These are phyloP conservation scores for Crucibulum laeve DNA, from an alignment of 768 basidiomycete genomes.

Conservation along the genomic window DNA sequence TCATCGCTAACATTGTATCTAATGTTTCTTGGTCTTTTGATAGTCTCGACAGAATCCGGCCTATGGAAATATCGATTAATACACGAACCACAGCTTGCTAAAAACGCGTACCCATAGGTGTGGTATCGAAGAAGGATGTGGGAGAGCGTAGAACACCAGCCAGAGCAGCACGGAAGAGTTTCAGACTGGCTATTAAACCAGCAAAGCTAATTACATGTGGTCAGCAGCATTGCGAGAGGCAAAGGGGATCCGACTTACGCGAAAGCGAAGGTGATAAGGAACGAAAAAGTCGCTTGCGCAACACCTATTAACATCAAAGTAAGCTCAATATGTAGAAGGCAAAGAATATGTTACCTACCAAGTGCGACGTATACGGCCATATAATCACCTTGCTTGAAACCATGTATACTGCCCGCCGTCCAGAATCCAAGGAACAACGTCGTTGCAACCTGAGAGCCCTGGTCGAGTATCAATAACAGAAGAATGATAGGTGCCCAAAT, in stretches of 20 bases:
- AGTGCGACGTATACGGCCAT: constrained; percentile 56
- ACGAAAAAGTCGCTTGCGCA: constrained; percentile 47
- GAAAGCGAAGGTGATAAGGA: constrained; percentile 43
- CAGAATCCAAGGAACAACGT: constrained; percentile 74
- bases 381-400: constrained; percentile 60
- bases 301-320: constrained; percentile 29
- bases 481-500: constrained; percentile 41
- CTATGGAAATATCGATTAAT: constrained; percentile 20
- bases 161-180: constrained; percentile 54
- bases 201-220: constrained; percentile 24
- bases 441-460: constrained; percentile 60
- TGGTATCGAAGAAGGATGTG: constrained; percentile 68
- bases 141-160: constrained; percentile 56
- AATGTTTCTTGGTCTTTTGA: constrained; percentile 62
- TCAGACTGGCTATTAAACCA: constrained; percentile 36
- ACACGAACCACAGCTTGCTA: background rate
- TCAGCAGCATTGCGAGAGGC: background rate
- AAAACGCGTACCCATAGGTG: constrained; percentile 49
- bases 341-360: constrained; percentile 20
- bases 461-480: constrained; percentile 32
- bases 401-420: constrained; percentile 49
- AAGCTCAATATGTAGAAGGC: background rate
- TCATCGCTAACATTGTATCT: constrained; percentile 44
- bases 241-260: constrained; percentile 29
- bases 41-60: constrained; percentile 51